Base-by-base conservation (phyloP, 2,329 filamentous ascomycete genomes). In the Scleromitrula shiraiana region DNA sequence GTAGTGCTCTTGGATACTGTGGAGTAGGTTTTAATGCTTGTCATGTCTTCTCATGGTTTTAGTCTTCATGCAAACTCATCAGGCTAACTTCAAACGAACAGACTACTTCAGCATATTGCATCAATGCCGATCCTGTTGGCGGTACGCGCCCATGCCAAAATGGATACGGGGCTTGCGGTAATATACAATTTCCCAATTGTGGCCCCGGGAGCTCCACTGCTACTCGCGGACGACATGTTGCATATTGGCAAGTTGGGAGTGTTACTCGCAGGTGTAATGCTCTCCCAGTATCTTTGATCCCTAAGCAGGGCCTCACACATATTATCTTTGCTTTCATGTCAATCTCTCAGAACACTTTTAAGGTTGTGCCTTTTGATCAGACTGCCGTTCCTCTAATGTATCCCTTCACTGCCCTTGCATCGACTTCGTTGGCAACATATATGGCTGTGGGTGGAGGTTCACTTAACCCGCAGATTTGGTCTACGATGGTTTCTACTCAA, bases 321-420 rank as follows among this genome's bases (percentile, higher is more conserved):
- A 32, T 69, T 20, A 67, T 68, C 51, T 67, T 64, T 37, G 68
- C 70, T 0, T 74, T 73, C 46, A 67, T 64, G 0, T 64, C 62
- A 20, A 66, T 74, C 41, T 63, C 72, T 33, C 65, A 70, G 0
- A 41, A 41, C 0, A 63, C 63, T 0, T 69, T 59, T 36, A 44
- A 53, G 0, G 50, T 62, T 2, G 44, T 52, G 0, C 62, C 67
- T 0, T 65, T 62, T 49, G 52, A 59, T 33, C n/a, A 19, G 9
- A 43, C 48, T 0, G 56, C 53, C 2, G 49, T 29, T 0, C 17
- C 45, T 0, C 43, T 67, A 1, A 62, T 61, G 22, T 27, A 24
- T 5, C 41, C 57, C 1, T 59, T 67, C 29, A 64, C 61, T 0
- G 44, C 37, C 0, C 54, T 70, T 2, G 70, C 72, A 49, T 41